These are phyloP conservation scores for Ceriops tagal DNA, from an alignment of 345 rosid species.

Conservation along the genomic window DNA sequence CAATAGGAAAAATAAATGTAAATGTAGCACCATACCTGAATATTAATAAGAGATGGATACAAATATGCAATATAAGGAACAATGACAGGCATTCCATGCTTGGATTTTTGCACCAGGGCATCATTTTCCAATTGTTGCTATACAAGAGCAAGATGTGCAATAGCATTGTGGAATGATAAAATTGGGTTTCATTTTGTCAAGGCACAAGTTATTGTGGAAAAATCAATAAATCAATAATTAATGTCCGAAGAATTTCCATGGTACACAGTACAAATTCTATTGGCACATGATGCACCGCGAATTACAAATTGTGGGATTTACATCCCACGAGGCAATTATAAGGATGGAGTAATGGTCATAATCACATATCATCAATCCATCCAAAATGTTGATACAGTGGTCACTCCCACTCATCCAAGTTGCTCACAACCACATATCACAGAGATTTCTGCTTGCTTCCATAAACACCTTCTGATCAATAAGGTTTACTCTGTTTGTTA, in stretches of 20 bases:
- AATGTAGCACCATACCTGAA: neutral
- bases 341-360: conserved; percentile 34
- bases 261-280: conserved; percentile 71
- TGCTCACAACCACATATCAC: conserved; percentile 34
- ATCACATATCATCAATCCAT: conserved; percentile 29
- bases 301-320: conserved; percentile 59
- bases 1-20: neutral
- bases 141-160: neutral
- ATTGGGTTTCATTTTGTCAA: no score
- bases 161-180: neutral
- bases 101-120: neutral
- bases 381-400: conserved; percentile 35
- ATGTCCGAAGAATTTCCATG: conserved; percentile 67
- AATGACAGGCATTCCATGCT: conserved; percentile 8
- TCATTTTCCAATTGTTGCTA: conserved; percentile 4
- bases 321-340: conserved; percentile 49
- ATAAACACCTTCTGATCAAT: conserved; percentile 46
- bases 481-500: conserved; percentile 70
- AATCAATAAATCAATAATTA: conserved; percentile 81
- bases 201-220: conserved; percentile 26
- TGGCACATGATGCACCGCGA: conserved; percentile 50
- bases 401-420: conserved; percentile 37
- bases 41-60: neutral
- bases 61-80: neutral
- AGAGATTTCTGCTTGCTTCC: conserved; percentile 47